A percentile compares a stretch with the other conserved stretches of the same genome.
Conservation (phyloP, 257 asterid genomes). For the Solanum dulcamara region DNA sequence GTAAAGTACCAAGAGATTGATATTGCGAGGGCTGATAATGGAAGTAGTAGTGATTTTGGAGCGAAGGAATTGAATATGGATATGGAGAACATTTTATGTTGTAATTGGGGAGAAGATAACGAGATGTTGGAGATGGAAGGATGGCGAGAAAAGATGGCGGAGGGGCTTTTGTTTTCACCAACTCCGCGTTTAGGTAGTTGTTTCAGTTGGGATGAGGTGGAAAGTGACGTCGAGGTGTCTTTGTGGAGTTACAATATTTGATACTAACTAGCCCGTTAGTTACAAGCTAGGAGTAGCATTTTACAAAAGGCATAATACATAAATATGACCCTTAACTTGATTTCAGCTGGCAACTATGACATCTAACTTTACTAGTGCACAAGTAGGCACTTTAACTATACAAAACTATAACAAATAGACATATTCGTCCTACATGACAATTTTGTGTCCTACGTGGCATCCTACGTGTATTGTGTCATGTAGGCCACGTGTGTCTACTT, state of each 20-base stretch:
- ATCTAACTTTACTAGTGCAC: too few species aligned
- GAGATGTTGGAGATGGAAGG: constrained; percentile 4
- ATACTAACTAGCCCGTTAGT: not conserved
- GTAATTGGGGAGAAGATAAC: not conserved
- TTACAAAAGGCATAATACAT: not conserved
- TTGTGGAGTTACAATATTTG: constrained; percentile 1
- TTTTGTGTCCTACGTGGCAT: too few species aligned
- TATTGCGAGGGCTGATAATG: not conserved
- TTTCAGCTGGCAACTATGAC: too few species aligned
- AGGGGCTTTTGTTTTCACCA: constrained; percentile 50
- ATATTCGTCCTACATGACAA: too few species aligned
- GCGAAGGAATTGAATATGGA: not conserved
- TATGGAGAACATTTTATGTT: not conserved
- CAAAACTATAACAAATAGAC: too few species aligned
- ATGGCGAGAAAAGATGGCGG: constrained; percentile 14
- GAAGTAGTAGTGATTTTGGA: not conserved
- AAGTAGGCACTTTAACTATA: too few species aligned
- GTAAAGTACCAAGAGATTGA: constrained; percentile 8
- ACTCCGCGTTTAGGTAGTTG: constrained; percentile 23
- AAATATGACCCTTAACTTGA: too few species aligned
- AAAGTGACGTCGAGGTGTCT: constrained; percentile 26
- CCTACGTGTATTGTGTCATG: too few species aligned
- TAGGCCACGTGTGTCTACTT: too few species aligned
- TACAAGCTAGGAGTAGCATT: not conserved
- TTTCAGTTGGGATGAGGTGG: constrained; percentile 20